A percentile compares a stretch with the other conserved stretches of the same genome.
These are phyloP conservation scores for Aspergillus mulundensis DNA, from an alignment of 495 filamentous ascomycete genomes.

Conservation along the genomic window DNA sequence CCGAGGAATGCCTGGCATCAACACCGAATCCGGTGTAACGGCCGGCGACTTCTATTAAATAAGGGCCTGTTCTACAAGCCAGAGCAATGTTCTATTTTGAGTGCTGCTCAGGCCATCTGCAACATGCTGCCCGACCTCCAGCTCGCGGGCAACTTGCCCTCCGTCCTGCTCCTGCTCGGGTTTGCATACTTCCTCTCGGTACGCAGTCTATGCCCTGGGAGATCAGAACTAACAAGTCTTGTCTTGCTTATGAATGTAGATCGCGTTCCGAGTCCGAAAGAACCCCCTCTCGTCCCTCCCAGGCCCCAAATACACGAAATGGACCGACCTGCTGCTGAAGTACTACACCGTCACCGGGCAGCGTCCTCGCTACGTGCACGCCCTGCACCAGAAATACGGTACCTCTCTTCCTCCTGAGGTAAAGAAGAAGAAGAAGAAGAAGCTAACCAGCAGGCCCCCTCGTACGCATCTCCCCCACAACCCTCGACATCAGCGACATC, in stretches of 20 bases:
- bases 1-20: background rate
- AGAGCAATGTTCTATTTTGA: no score
- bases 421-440: background rate
- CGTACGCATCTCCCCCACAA: constrained; percentile 37
- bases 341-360: constrained; percentile 1
- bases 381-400: constrained; percentile 22
- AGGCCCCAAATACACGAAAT: constrained; percentile 10
- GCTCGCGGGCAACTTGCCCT: constrained; percentile 8
- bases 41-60: background rate
- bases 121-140: background rate
- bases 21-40: background rate
- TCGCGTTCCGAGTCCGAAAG: background rate
- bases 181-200: constrained; percentile 8
- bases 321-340: constrained; percentile 4
- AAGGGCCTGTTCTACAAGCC: no score
- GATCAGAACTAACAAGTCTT: no score
- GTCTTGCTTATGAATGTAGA: background rate
- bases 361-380: constrained; percentile 10
- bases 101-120: no score
- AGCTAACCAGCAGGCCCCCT: constrained; percentile 26
- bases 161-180: background rate
- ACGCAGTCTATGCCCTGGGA: no score
- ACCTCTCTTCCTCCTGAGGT: no score
- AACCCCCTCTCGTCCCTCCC: constrained; percentile 8
- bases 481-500: constrained; percentile 34